Base-by-base conservation (phyloP, 179 eudicot genomes). In the Patellifolia procumbens region DNA sequence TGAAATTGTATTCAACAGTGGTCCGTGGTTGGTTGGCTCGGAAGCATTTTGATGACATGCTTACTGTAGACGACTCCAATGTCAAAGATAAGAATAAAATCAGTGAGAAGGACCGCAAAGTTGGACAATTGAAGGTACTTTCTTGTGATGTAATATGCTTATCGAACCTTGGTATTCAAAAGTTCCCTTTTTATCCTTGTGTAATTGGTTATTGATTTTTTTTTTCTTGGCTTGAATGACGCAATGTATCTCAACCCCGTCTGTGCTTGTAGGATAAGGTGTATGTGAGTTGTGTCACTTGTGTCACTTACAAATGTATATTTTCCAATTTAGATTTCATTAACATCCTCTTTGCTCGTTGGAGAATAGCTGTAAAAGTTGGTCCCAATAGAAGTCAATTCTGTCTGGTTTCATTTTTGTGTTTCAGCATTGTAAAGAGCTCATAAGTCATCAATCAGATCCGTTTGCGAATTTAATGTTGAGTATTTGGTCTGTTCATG, bases 11-110 rank as follows among this genome's bases (percentile, higher is more conserved):
- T 61, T 63, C 35, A 80, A 81, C 91, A 92, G 97, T 79, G 69
- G 85, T 92, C 70, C 97, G 97, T 79, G 92, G 98, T 37, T 91
- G 93, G 88, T 78, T 91, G 83, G 88, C 90, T 43, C 84, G 87
- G 63, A 88, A 78, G 84, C 86, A 86, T 35, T 76, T 84, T 75
- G 72, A 70, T 79, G 72, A 79, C 76, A 66, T 83, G 80, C 87
- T 61, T 76, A 79, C 62, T 51, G 75, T 81, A 55, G 83, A 80
- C 59, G 72, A 72, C 52, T 69, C 74, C 28, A 76, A 68, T 79
- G 74, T 55, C 59, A 79, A 83, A 56, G 80, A 29, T 64, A 62
- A 58, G 26, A 77, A 75, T 63, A 82, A 68, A 35, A 64, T 34
- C 52, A 74, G 32, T 60, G 85, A 75, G 49, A 75, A 73, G 49